phyloP scores from a whole-genome alignment of 768 basidiomycete genomes.

The Phlebiopsis flavidoalba region DNA sequence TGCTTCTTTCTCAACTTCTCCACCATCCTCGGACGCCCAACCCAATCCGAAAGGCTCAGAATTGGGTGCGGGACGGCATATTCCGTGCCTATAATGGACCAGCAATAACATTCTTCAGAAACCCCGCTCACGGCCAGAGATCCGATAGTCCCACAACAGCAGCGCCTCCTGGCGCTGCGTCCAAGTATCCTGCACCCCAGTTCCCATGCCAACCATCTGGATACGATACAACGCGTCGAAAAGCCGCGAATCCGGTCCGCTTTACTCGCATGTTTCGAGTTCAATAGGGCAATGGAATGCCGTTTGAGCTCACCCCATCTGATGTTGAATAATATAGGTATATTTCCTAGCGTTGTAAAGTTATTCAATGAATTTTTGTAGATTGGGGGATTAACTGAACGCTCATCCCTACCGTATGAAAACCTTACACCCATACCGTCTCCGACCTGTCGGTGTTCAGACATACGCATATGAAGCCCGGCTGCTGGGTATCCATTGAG shows the following conservation, averaged over 20 bases:
- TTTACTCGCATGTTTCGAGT: constrained; percentile 60
- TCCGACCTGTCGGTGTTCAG: constrained; percentile 63
- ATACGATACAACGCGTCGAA: constrained; percentile 14
- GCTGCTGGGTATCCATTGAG: constrained; percentile 50
- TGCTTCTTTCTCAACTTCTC: constrained; percentile 19
- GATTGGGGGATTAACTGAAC: too few relatives aligned
- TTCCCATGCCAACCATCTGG: neutral
- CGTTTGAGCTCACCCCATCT: constrained; percentile 27
- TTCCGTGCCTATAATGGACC: constrained; percentile 63
- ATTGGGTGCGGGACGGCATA: constrained; percentile 68
- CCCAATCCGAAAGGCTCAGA: constrained; percentile 24
- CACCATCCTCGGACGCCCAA: neutral
- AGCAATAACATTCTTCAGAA: constrained; percentile 50
- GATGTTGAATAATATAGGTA: too few relatives aligned
- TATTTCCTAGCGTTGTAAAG: too few relatives aligned
- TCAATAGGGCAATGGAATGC: constrained; percentile 57
- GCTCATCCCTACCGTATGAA: constrained; percentile 21
- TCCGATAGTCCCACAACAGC: constrained; percentile 8
- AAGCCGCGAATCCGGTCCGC: constrained; percentile 13
- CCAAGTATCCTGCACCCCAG: neutral
- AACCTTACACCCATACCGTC: constrained; percentile 47
- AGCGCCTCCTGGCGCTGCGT: constrained; percentile 3
- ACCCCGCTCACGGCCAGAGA: neutral
- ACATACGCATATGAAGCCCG: constrained; percentile 66
- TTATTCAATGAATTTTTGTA: too few relatives aligned